Percentiles rank a stretch among this genome's conserved stretches.
phyloP scores from a whole-genome alignment of 768 basidiomycete genomes.

The Candolleomyces eurysporus region DNA sequence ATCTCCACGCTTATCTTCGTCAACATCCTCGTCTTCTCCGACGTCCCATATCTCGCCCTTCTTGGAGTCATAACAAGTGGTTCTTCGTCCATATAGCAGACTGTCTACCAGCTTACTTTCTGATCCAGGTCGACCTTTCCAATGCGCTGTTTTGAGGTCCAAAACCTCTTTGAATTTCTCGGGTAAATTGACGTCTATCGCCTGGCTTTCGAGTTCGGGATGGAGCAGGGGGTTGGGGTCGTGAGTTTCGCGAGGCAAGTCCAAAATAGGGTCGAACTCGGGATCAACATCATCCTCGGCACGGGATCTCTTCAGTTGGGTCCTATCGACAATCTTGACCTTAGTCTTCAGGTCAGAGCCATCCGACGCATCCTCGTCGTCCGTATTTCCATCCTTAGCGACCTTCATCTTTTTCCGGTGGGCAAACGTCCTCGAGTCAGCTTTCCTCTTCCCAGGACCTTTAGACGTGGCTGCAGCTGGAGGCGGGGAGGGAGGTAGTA shows the following conservation, averaged over 20 bases:
- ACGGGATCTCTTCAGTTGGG: conserved; percentile 15
- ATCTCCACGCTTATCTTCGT: conserved; percentile 29
- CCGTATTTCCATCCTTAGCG: conserved; percentile 22
- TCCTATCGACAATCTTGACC: conserved; percentile 33
- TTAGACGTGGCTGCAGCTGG: conserved; percentile 29
- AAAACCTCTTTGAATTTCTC: conserved; percentile 65
- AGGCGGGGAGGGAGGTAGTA: conserved; percentile 74
- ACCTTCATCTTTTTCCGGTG: conserved; percentile 52
- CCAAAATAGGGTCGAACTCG: conserved; percentile 34
- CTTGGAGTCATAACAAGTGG: conserved; percentile 54
- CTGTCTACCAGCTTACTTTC: conserved; percentile 57
- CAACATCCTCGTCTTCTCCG: conserved; percentile 44
- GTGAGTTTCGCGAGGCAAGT: conserved; percentile 30
- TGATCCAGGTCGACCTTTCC: conserved; percentile 36
- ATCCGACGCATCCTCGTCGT: conserved; percentile 26
- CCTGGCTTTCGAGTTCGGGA: conserved; percentile 24
- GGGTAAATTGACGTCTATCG: conserved; percentile 57
- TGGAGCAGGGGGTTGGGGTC: conserved; percentile 16
- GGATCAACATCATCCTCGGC: conserved; percentile 28
- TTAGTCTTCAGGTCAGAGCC: conserved; percentile 25
- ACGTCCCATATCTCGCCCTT: conserved; percentile 76
- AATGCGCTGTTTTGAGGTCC: conserved; percentile 51
- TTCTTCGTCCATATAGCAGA: conserved; percentile 58
- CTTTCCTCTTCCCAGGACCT: conserved; percentile 34
- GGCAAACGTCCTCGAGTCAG: conserved; percentile 28